A percentile compares a stretch with the other conserved stretches of the same genome.
These are phyloP conservation scores for Aspergillus bombycis DNA, from an alignment of 2,329 filamentous ascomycete species.

Conservation along the genomic window DNA sequence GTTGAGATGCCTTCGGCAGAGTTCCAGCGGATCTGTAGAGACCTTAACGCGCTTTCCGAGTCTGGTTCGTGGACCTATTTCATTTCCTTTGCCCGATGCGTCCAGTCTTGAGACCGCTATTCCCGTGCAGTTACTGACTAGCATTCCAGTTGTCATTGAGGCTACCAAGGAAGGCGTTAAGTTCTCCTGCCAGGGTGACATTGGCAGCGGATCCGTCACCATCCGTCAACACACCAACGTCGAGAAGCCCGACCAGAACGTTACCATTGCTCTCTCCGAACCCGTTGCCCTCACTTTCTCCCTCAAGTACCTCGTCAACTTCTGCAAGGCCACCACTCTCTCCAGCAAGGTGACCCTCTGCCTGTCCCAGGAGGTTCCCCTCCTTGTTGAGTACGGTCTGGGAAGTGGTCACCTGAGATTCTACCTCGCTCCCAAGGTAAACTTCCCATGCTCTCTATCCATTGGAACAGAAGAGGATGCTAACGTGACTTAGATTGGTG, in stretches of 20 bases:
- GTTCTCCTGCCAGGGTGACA: constrained; percentile 91
- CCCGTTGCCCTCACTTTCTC: constrained; percentile 95
- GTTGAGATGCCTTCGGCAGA: constrained; percentile 86
- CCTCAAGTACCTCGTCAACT: constrained; percentile 99
- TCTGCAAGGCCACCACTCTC: constrained; percentile 94
- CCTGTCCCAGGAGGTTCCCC: constrained; percentile 92
- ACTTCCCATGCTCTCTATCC: constrained; percentile 28
- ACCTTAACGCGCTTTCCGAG: constrained; percentile 89
- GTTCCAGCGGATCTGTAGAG: constrained; percentile 93
- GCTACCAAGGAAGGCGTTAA: constrained; percentile 96
- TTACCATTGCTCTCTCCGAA: constrained; percentile 88
- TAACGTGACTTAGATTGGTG: constrained; percentile 61
- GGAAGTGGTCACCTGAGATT: constrained; percentile 89
- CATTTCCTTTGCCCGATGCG: background rate
- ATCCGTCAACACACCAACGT: constrained; percentile 86
- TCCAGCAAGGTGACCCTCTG: constrained; percentile 85
- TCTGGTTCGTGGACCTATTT: constrained; percentile 67
- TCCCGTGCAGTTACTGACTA: background rate
- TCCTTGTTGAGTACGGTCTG: constrained; percentile 89
- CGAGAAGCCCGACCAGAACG: constrained; percentile 83
- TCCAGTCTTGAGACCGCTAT: background rate
- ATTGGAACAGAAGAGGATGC: background rate
- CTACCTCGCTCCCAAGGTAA: constrained; percentile 96
- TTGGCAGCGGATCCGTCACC: constrained; percentile 91
- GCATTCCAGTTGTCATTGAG: constrained; percentile 79